Percentiles rank a stretch among this genome's conserved stretches.
These are phyloP conservation scores for Cutaneotrichosporon cavernicola DNA, from an alignment of 1,284 basidiomycete species.

Conservation along the genomic window DNA sequence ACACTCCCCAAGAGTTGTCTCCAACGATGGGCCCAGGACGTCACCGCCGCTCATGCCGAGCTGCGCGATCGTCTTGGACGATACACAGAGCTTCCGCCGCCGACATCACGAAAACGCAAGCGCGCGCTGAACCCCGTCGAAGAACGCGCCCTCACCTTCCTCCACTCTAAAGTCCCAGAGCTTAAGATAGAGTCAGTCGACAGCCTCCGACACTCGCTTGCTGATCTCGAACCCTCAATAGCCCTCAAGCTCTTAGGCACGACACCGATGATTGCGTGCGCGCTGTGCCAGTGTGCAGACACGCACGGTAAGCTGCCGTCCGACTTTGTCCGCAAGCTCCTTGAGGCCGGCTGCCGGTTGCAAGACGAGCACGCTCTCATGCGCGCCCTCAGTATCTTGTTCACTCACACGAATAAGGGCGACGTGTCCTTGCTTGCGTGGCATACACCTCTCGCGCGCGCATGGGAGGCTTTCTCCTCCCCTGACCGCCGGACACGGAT, in stretches of 20 bases:
- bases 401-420: slow-evolving; percentile 20
- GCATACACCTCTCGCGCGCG: slow-evolving; percentile 11
- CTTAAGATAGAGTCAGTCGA: slow-evolving; percentile 14
- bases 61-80: slow-evolving; percentile 14
- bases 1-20: slow-evolving; percentile 3
- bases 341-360: slow-evolving; percentile 5
- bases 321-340: slow-evolving; percentile 6
- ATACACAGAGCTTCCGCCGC: slow-evolving; percentile 11
- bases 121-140: slow-evolving; percentile 10
- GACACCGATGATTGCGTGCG: slow-evolving; percentile 20
- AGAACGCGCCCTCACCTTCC: slow-evolving; percentile 2
- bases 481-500: slow-evolving; percentile 28
- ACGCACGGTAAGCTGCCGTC: slow-evolving; percentile 14
- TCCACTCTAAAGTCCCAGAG: slow-evolving; percentile 17
- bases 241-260: slow-evolving; percentile 15
- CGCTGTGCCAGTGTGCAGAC: slow-evolving; percentile 13
- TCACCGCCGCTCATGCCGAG: slow-evolving; percentile 8
- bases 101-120: slow-evolving; percentile 24
- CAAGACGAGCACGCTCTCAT: slow-evolving; percentile 21
- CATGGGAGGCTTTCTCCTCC: slow-evolving; percentile 22
- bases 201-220: slow-evolving; percentile 7
- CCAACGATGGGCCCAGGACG: slow-evolving; percentile 9
- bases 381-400: slow-evolving; percentile 21
- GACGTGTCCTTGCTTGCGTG: slow-evolving; percentile 6
- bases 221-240: slow-evolving; percentile 9